Evolutionary conservation across 2,329 filamentous ascomycete genomes (phyloP), one percentile per base, ranked within the genome.

Genomic region (Aspergillus fumigatiaffinis): DNA sequence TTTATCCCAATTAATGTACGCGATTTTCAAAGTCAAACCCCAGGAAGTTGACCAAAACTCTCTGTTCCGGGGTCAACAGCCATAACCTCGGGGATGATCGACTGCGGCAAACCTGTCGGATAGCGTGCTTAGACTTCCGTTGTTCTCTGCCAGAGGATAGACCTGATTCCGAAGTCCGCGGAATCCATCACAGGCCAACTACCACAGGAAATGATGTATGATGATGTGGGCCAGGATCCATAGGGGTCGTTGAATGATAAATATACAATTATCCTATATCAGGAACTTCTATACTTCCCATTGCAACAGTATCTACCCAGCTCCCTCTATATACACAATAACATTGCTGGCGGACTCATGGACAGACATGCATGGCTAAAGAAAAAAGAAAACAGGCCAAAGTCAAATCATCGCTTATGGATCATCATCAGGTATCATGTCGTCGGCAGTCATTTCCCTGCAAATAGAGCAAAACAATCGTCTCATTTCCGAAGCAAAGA

Each of bases 71-170:
- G 32, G 32, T 38, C 32, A 5, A 38, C 14, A 38, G 32, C 32
- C 32, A 17, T 38, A 38, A 38, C 65, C 66, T 67, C 65, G 65
- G 66, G 60, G 60, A 41, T 41, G 56, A 55, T 59, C 54, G 50
- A 25, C 41, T 50, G 52, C 51, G 53, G 47, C 50, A 54, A 29
- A 49, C 49, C 21, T 29, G 53, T 62, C 66, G 65, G 66, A 57
- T 66, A 63, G 55, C 56, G 56, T 55, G 35, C 53, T 64, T 64
- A 63, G 66, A 59, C 47, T 26, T 26, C 17, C 12, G 21, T 32
- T 14, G 20, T 47, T 54, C 48, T 49, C 51, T 21, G 20, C 44
- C 44, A 26, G 21, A 47, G 44, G 44, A 23, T 26, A 2, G 44
- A 2, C 21, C 10, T 23, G 42, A 8, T 46, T 46, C 42, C 42